These are phyloP conservation scores for Malus orientalis DNA, from an alignment of 306 rosid genomes.

Conservation along the genomic window DNA sequence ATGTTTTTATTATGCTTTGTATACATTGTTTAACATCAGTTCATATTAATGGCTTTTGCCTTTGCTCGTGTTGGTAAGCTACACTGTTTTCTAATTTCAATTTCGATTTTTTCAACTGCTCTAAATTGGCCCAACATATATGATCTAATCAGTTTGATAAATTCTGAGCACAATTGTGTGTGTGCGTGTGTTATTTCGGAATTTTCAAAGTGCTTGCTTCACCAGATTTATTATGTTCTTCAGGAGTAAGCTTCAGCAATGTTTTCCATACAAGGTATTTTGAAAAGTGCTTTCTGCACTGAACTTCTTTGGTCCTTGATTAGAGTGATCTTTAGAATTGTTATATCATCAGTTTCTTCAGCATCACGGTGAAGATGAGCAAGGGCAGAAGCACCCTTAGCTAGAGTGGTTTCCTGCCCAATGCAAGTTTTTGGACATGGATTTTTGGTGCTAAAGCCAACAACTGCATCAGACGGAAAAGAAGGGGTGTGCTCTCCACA, in stretches of 20 bases:
- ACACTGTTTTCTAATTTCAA: too few species aligned
- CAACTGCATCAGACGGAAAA: too few species aligned
- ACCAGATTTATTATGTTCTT: neutral
- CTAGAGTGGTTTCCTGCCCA: too few species aligned
- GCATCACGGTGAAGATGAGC: neutral
- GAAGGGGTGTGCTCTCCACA: too few species aligned
- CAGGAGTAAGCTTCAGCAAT: neutral
- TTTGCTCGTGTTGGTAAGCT: neutral
- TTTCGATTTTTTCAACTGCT: neutral
- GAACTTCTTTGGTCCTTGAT: neutral
- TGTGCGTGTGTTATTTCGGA: too few species aligned
- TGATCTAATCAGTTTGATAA: too few species aligned
- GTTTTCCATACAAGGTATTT: neutral
- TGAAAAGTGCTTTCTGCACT: neutral
- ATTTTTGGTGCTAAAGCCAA: too few species aligned
- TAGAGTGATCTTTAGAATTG: neutral
- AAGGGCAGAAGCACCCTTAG: too few species aligned
- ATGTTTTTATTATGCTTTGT: neutral
- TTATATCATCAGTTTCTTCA: neutral
- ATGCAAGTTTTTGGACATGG: too few species aligned
- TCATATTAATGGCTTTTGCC: neutral
- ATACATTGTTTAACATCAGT: neutral
- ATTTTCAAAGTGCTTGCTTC: neutral
- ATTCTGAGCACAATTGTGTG: too few species aligned
- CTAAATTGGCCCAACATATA: neutral